Percentiles rank a stretch among this genome's conserved stretches.
Evolutionary conservation across 768 basidiomycete species (phyloP).

Genomic region (Pleurotus cornucopiae): DNA sequence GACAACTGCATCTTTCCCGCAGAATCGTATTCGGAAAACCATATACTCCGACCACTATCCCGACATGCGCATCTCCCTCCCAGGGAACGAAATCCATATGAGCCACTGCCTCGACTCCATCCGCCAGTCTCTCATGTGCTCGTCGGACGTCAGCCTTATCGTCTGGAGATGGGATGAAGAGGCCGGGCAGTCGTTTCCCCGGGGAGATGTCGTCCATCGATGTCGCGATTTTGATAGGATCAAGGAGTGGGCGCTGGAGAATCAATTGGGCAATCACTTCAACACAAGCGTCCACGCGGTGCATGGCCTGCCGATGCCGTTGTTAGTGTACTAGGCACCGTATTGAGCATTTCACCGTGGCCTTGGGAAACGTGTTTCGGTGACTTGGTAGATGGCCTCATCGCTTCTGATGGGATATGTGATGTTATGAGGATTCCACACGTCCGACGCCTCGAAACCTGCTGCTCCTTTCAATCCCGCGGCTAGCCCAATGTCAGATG

Average conservation of each 20-base stretch:
- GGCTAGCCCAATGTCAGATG: too few relatives aligned
- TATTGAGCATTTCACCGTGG: too few relatives aligned
- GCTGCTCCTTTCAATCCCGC: too few relatives aligned
- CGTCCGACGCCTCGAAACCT: too few relatives aligned
- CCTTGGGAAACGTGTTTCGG: too few relatives aligned
- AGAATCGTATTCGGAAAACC: slow-evolving; percentile 16
- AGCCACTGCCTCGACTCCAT: slow-evolving; percentile 18
- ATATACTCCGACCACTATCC: slow-evolving; percentile 13
- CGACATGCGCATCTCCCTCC: slow-evolving; percentile 8
- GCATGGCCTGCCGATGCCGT: too few relatives aligned
- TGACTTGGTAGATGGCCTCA: neutral
- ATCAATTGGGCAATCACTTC: too few relatives aligned
- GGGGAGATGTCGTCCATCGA: slow-evolving; percentile 2
- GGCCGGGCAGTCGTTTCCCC: neutral
- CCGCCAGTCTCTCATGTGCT: slow-evolving; percentile 16
- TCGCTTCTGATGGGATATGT: neutral
- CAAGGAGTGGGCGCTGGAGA: slow-evolving; percentile 14
- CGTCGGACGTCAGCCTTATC: slow-evolving; percentile 14
- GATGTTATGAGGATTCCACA: too few relatives aligned
- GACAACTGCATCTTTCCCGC: too few relatives aligned
- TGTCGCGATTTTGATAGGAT: slow-evolving; percentile 18
- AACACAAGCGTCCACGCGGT: too few relatives aligned
- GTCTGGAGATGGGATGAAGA: slow-evolving; percentile 19
- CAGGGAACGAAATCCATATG: slow-evolving; percentile 11
- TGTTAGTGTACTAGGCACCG: too few relatives aligned